A percentile compares a stretch with the other conserved stretches of the same genome.
Evolutionary conservation across 345 rosid genomes (phyloP).

Genomic region (Corchorus capsularis): DNA sequence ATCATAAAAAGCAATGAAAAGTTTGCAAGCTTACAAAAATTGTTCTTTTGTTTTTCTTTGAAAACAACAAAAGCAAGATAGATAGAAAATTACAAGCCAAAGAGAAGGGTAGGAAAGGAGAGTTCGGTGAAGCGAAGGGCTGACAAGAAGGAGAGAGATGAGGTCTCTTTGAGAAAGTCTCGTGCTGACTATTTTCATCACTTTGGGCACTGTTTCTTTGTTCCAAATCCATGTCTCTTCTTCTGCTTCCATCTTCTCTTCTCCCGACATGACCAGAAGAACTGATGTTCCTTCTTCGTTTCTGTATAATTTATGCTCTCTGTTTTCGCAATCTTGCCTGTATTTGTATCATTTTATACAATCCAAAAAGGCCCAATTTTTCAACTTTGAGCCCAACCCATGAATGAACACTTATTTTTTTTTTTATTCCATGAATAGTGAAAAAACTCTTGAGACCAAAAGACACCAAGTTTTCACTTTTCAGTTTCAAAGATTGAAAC

Average conservation of each 20-base stretch:
- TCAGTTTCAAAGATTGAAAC: no score
- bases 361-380: no score
- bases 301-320: no score
- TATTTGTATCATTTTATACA: no score
- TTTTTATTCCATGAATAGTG: no score
- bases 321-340: no score
- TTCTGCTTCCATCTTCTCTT: conserved; percentile 29
- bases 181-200: conserved; percentile 68
- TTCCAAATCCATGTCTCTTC: conserved; percentile 47
- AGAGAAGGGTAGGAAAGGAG: conserved; percentile 64
- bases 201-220: conserved; percentile 69
- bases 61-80: not conserved
- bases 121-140: conserved; percentile 65
- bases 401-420: no score
- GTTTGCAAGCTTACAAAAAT: not conserved
- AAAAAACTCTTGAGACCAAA: no score
- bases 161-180: conserved; percentile 70
- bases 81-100: conserved; percentile 57
- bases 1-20: conserved; percentile 16
- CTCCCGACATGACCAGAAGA: not conserved
- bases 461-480: no score
- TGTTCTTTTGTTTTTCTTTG: not conserved
- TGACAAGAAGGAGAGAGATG: conserved; percentile 68
- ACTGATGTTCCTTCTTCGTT: not conserved
- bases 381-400: no score